Evolutionary conservation across 2,329 filamentous ascomycete species (phyloP).

Genomic region (Alternaria rosae): DNA sequence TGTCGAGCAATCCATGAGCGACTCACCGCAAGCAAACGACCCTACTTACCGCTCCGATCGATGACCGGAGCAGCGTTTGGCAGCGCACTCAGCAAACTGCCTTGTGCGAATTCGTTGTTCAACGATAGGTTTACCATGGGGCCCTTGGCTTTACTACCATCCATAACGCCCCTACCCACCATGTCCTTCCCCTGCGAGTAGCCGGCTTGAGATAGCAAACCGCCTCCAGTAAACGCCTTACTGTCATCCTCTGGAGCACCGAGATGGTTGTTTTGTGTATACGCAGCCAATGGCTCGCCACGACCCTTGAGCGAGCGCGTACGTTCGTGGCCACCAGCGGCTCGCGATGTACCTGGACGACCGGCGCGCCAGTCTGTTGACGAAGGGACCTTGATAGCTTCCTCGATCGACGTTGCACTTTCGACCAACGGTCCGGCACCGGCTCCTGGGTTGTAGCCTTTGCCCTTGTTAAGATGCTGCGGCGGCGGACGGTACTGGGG

Average conservation of each 20-base stretch:
- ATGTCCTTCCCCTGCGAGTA: conserved; percentile 49
- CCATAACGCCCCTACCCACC: conserved; percentile 56
- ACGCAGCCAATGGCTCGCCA: conserved; percentile 42
- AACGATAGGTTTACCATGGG: conserved; percentile 56
- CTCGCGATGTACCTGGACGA: conserved; percentile 36
- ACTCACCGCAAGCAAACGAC: conserved; percentile 1
- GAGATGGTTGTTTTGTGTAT: conserved; percentile 45
- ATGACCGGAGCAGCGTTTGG: conserved; percentile 47
- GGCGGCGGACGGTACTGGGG: conserved; percentile 70
- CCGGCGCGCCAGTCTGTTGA: conserved; percentile 55
- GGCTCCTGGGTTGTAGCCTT: conserved; percentile 54
- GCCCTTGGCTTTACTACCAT: conserved; percentile 53
- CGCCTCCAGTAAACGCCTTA: conserved; percentile 55
- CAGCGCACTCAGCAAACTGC: conserved; percentile 58
- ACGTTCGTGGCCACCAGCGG: conserved; percentile 36
- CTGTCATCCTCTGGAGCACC: conserved; percentile 41
- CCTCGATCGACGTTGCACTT: conserved; percentile 55
- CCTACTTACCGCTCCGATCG: conserved; percentile 44
- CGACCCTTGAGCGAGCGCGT: conserved; percentile 46
- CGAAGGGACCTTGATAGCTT: conserved; percentile 53
- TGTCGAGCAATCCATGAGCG: background rate
- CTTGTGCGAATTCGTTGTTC: conserved; percentile 53
- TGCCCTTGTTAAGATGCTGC: conserved; percentile 63
- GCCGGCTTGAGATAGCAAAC: conserved; percentile 52
- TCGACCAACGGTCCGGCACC: conserved; percentile 55